phyloP scores from a whole-genome alignment of 306 rosid genomes.

The Medicago ruthenica region DNA sequence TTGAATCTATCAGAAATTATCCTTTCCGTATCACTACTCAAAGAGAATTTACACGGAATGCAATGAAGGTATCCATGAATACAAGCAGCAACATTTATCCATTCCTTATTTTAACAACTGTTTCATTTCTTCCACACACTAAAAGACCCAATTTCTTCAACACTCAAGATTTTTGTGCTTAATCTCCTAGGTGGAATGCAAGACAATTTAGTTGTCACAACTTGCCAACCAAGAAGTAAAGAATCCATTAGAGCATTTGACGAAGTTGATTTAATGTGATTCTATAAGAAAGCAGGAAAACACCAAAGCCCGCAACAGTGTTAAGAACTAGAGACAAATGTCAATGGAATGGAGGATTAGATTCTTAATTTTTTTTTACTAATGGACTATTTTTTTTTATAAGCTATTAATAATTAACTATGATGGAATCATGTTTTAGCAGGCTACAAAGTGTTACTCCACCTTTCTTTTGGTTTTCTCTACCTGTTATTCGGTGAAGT shows the following conservation, averaged over 20 bases:
- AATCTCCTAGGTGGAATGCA: conserved; percentile 8
- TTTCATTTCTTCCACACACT: conserved; percentile 3
- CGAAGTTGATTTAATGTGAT: neutral
- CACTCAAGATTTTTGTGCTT: neutral
- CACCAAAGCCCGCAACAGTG: conserved; percentile 1
- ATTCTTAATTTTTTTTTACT: neutral
- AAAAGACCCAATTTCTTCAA: conserved; percentile 5
- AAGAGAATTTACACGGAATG: neutral
- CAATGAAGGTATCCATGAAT: neutral
- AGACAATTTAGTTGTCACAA: conserved; percentile 19
- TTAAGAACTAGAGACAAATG: neutral
- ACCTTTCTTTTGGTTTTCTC: conserved; percentile 11
- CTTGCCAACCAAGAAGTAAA: conserved; percentile 30
- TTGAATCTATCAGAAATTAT: conserved; percentile 9
- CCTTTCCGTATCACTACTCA: neutral
- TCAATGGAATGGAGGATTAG: neutral
- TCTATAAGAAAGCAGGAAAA: conserved; percentile 22
- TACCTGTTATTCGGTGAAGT: neutral
- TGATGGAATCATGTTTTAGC: conserved; percentile 12
- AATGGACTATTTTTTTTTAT: neutral
- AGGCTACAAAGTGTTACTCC: conserved; percentile 30
- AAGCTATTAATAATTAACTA: neutral
- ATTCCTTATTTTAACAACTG: conserved; percentile 12
- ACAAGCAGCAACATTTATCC: neutral
- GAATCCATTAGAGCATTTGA: neutral